Percentiles rank a stretch among this genome's conserved stretches.
These are phyloP conservation scores for Penicillium sp. DNA, from an alignment of 2,329 filamentous ascomycete genomes.

Conservation along the genomic window DNA sequence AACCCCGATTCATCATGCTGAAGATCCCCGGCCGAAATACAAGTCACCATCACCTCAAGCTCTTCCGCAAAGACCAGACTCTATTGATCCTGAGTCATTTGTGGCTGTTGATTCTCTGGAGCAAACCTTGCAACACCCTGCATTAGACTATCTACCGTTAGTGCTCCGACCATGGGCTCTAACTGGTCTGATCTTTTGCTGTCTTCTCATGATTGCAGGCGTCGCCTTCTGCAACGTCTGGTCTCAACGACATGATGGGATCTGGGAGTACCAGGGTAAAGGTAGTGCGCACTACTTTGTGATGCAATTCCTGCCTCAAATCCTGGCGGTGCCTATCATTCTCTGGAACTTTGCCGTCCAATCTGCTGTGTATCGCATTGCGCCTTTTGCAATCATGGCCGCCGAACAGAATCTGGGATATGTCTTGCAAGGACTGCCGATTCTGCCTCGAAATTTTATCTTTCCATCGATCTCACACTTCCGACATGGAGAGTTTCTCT, in stretches of 20 bases:
- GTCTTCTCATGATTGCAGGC: constrained; percentile 63
- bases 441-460: constrained; percentile 59
- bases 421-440: constrained; percentile 57
- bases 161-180: constrained; percentile 60
- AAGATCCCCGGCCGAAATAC: constrained; percentile 32
- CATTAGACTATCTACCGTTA: constrained; percentile 64
- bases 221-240: constrained; percentile 68
- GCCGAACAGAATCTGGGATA: constrained; percentile 55
- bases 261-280: constrained; percentile 63
- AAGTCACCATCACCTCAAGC: constrained; percentile 32
- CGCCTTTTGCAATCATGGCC: constrained; percentile 74
- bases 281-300: constrained; percentile 74
- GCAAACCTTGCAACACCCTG: constrained; percentile 43
- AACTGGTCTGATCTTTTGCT: constrained; percentile 55
- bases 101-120: constrained; percentile 44
- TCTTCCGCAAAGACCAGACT: constrained; percentile 25
- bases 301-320: constrained; percentile 76
- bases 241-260: constrained; percentile 56
- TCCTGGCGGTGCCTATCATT: constrained; percentile 64
- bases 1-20: constrained; percentile 25
- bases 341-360: constrained; percentile 73
- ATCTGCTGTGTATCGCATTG: constrained; percentile 65
- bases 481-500: constrained; percentile 59
- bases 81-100: constrained; percentile 41
- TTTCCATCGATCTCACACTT: constrained; percentile 65